Evolutionary conservation across 371 early-diverging fungal genomes (phyloP), one percentile per base, ranked within the genome.

Genomic region (Dinochytrium kinnereticum): DNA sequence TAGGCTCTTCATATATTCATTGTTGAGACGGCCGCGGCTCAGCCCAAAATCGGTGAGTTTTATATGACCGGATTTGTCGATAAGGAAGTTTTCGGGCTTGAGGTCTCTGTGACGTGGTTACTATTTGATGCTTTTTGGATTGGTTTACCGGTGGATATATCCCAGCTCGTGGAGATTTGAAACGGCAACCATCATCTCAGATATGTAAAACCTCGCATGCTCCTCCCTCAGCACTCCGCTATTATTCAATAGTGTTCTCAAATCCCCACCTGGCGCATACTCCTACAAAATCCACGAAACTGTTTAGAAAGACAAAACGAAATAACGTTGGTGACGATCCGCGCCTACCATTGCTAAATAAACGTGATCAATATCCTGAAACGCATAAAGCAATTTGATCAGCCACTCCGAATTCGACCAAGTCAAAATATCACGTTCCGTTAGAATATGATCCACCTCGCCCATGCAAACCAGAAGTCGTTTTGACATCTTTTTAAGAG

Each of bases 31-130:
- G 19, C 94, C 95, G 49, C 93, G 92, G 28, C 93, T 90, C 57
- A 96, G 86, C 0, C 98, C 97, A 87, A 98, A 98, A 81, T 98
- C 98, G 19, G 94, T 94, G 37, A 95, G 82, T 77, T 92, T 93
- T 69, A 95, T 79, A 77, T 94, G 93, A 1, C 91, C 91, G 31
- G 71, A 72, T 0, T 81, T 86, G 71, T 92, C 93, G 36, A 96
- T 88, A 67, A 96, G 75, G 71, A 95, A 90, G 85, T 96, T 96
- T 77, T 95, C 95, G 0, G 96, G 95, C 81, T 95, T 96, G 44
- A 95, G 81, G 79, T 96, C 95, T 26, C 95, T 73, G 57, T 15
- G 13, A 71, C 19, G 17, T 30, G 3, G n/a, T 13, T 2, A 39
- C 17, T 21, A 10, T 3, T 51, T 68, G 28, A 7, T 40, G 26